Percentiles rank a stretch among this genome's conserved stretches.
Conservation (phyloP, 2,329 filamentous ascomycete species). For the Phaeophleospora eucalypticola region DNA sequence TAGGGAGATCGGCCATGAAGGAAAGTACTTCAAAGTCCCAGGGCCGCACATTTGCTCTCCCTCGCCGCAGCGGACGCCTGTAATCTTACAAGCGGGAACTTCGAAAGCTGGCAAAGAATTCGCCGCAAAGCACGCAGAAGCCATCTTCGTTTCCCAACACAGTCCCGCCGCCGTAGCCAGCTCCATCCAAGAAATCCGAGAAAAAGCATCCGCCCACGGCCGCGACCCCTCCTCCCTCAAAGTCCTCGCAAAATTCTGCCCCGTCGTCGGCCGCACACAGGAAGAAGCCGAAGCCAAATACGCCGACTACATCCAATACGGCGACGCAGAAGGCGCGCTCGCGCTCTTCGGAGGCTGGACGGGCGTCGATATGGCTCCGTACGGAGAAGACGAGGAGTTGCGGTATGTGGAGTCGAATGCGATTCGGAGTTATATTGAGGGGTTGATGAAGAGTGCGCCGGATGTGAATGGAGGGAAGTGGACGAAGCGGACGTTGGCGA, state of each 20-base stretch:
- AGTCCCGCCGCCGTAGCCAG: slow-evolving; percentile 58
- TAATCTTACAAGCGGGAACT: slow-evolving; percentile 67
- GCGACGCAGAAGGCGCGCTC: slow-evolving; percentile 61
- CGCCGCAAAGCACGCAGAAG: slow-evolving; percentile 66
- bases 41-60: slow-evolving; percentile 65
- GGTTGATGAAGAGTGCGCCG: slow-evolving; percentile 54
- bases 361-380: slow-evolving; percentile 59
- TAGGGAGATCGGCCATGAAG: slow-evolving; percentile 62
- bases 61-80: slow-evolving; percentile 62
- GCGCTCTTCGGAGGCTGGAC: slow-evolving; percentile 73
- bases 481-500: slow-evolving; percentile 67
- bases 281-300: slow-evolving; percentile 64
- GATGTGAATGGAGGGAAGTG: slow-evolving; percentile 56
- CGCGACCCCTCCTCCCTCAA: slow-evolving; percentile 61
- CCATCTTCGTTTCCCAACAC: slow-evolving; percentile 65
- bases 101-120: slow-evolving; percentile 63
- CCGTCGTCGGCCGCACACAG: slow-evolving; percentile 61
- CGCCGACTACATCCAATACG: slow-evolving; percentile 58
- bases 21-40: slow-evolving; percentile 60
- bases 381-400: slow-evolving; percentile 61
- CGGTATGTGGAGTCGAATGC: slow-evolving; percentile 59
- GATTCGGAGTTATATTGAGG: slow-evolving; percentile 54
- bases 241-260: slow-evolving; percentile 62
- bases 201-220: slow-evolving; percentile 51
- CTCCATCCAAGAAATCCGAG: slow-evolving; percentile 60